Conservation (phyloP, 331 rosid species). For the Malus hybrid region DNA sequence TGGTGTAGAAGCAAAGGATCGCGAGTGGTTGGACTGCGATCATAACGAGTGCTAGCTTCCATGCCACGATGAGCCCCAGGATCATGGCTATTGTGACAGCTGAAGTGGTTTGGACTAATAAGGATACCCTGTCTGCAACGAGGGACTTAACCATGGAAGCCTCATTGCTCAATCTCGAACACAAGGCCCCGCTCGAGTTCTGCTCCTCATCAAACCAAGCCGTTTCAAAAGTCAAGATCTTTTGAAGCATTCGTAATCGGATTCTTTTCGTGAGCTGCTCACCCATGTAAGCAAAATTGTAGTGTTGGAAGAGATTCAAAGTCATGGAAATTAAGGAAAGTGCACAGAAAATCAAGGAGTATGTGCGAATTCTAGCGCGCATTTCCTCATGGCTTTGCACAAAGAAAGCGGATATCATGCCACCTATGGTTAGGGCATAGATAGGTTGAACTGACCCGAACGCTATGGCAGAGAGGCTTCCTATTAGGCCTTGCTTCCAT, state of each 20-base stretch:
- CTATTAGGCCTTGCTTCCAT: constrained; percentile 80
- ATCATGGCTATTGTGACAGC: constrained; percentile 85
- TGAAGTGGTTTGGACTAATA: constrained; percentile 82
- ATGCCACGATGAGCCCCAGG: constrained; percentile 77
- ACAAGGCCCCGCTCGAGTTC: constrained; percentile 75
- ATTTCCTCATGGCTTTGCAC: constrained; percentile 68
- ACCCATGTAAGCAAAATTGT: constrained; percentile 83
- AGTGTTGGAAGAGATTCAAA: constrained; percentile 79
- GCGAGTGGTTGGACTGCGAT: constrained; percentile 85
- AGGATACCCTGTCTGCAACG: constrained; percentile 73
- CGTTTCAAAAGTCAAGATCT: constrained; percentile 77
- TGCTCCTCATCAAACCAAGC: constrained; percentile 93
- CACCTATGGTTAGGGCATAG: constrained; percentile 81
- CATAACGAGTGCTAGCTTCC: constrained; percentile 94
- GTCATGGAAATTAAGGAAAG: constrained; percentile 55
- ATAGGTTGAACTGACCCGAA: constrained; percentile 84
- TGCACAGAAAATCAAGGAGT: constrained; percentile 55
- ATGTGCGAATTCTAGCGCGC: constrained; percentile 54
- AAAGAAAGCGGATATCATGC: constrained; percentile 87
- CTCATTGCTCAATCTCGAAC: constrained; percentile 81
- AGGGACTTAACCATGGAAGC: constrained; percentile 90
- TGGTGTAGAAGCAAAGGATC: constrained; percentile 75
- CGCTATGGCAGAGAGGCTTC: constrained; percentile 65
- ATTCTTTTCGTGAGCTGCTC: constrained; percentile 67
- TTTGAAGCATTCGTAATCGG: constrained; percentile 61